Base-by-base conservation (phyloP, 805 yeast genomes). In the Kazachstania viticola region DNA sequence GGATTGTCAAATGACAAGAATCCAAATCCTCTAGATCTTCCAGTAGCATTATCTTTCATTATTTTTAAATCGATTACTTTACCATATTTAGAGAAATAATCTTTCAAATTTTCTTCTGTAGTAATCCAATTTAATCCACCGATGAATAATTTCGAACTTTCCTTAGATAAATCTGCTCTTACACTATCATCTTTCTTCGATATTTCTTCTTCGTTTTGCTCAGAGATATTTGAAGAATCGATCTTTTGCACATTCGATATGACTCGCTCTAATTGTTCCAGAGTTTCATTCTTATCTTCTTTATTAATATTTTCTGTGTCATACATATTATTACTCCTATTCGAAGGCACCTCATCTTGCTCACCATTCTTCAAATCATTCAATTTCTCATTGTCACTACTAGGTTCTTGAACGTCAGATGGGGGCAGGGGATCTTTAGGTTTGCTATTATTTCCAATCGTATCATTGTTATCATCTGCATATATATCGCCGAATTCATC, bases 111-210 rank as follows among this genome's bases (percentile, higher is more conserved):
- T 41, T 85, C 94, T 51, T 91, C 97, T 7, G 88, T 78, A 11
- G 98, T 88, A 51, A 88, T 97, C 97, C 97, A 88, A 51, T 88
- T 91, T 48, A 88, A 72, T 31, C 98, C 98, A 41, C 98, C 98
- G 56, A 84, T 73, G 50, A 85, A 85, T 94, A 85, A 83, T 54
- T 85, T 85, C 35, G 94, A 93, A 41, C 75, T 77, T 48, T 82
- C 95, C 44, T 75, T 71, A 39, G 71, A 58, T 39, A 73, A 54
- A 56, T 74, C 71, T 12, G 72, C 73, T 39, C 61, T 67, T 24
- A 60, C 58, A 17, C 46, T 44, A 13, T 38, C 44, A 36, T 41
- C 41, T 28, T 42, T 7, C n/a, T n/a, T 32, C 42, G 39, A 31
- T 39, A 23, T 40, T 42, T 28, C 30, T 22, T 26, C 32, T 46